A percentile compares a stretch with the other conserved stretches of the same genome.
Conservation (phyloP, 257 asterid species). For the Solanum sitiens region DNA sequence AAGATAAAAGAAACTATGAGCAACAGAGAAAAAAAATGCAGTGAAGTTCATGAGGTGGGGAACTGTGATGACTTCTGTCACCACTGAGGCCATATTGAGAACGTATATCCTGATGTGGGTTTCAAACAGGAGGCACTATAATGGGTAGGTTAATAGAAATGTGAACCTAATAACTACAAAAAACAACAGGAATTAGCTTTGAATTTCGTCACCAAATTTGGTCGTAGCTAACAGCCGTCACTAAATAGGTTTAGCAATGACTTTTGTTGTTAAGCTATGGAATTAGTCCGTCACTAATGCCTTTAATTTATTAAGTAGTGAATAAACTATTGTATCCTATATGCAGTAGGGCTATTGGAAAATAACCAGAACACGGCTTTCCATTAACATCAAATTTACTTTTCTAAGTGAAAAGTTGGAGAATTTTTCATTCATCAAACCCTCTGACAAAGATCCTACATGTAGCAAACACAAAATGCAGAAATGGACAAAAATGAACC, state of each 20-base stretch:
- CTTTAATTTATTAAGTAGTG: neutral
- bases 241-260: neutral
- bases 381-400: neutral
- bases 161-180: neutral
- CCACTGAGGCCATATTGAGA: neutral
- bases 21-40: neutral
- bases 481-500: neutral
- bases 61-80: neutral
- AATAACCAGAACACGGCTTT: neutral
- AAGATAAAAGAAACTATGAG: neutral
- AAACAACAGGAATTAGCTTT: neutral
- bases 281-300: neutral
- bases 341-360: neutral
- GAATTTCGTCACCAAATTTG: neutral
- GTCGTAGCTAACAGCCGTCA: neutral
- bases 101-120: neutral
- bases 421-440: neutral
- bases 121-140: neutral
- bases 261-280: neutral
- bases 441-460: neutral
- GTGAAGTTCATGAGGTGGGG: neutral
- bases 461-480: neutral
- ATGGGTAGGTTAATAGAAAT: neutral
- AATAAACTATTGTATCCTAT: neutral
- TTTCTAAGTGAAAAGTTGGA: neutral